Evolutionary conservation across 2,329 filamentous ascomycete species (phyloP).

Genomic region (Penicillium sp.): DNA sequence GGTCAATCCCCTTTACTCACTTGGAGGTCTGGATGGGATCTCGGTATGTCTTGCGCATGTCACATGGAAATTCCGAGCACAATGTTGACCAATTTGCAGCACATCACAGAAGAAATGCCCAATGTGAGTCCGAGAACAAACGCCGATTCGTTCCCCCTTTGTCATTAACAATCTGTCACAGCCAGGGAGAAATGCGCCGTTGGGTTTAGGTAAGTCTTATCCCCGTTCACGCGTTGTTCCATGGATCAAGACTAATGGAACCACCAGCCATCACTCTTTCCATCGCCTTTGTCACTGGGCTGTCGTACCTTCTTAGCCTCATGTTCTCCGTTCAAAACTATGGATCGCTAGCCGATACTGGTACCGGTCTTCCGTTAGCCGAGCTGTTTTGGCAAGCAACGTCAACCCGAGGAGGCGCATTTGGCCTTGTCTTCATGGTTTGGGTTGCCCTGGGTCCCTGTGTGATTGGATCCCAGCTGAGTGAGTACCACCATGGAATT

Average conservation of each 20-base stretch:
- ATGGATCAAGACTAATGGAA: slow-evolving; percentile 8
- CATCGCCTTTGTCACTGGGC: slow-evolving; percentile 53
- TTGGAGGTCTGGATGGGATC: slow-evolving; percentile 52
- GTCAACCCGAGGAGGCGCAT: slow-evolving; percentile 51
- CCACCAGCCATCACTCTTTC: slow-evolving; percentile 45
- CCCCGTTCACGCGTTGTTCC: background rate
- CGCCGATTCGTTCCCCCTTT: background rate
- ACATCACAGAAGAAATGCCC: slow-evolving; percentile 56
- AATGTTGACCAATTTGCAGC: slow-evolving; percentile 20
- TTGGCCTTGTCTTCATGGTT: slow-evolving; percentile 50
- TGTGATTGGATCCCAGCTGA: slow-evolving; percentile 36
- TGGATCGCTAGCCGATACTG: slow-evolving; percentile 39
- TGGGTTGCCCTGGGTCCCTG: slow-evolving; percentile 37
- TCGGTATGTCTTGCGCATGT: slow-evolving; percentile 26
- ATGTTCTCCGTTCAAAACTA: slow-evolving; percentile 57
- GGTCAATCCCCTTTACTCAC: slow-evolving; percentile 51
- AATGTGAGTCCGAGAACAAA: slow-evolving; percentile 39
- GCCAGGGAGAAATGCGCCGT: slow-evolving; percentile 34
- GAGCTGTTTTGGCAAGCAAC: slow-evolving; percentile 65
- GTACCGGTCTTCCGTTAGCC: slow-evolving; percentile 60
- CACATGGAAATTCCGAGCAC: background rate
- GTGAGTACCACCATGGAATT: slow-evolving; percentile 39
- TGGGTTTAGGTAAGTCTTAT: slow-evolving; percentile 28
- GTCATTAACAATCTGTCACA: slow-evolving; percentile 4
- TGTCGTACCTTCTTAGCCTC: slow-evolving; percentile 53